A percentile compares a stretch with the other conserved stretches of the same genome.
These are phyloP conservation scores for Coccomyxa sp. DNA, from an alignment of 139 green algal species.

Conservation along the genomic window DNA sequence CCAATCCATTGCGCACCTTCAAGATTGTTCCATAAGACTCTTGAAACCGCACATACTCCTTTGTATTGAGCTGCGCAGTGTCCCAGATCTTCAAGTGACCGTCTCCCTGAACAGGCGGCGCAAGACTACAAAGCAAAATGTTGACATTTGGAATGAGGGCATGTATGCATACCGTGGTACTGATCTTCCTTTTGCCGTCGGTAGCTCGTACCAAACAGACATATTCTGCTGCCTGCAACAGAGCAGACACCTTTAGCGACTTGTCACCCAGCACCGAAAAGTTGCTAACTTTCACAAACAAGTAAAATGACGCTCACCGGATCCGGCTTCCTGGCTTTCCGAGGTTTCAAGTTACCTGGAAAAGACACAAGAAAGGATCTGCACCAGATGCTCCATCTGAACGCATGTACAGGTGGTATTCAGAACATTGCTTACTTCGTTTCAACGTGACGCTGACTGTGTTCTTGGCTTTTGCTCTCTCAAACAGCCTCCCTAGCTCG, in stretches of 20 bases:
- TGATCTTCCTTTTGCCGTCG: slow-evolving; percentile 81
- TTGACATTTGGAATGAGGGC: not conserved
- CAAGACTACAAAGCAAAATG: too few relatives aligned
- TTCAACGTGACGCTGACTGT: slow-evolving; percentile 74
- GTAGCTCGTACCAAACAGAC: slow-evolving; percentile 68
- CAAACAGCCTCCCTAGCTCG: slow-evolving; percentile 71
- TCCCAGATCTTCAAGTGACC: not conserved
- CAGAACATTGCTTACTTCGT: slow-evolving; percentile 21
- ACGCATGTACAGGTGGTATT: not conserved
- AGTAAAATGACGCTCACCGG: not conserved
- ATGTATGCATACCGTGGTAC: slow-evolving; percentile 26
- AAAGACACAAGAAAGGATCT: not conserved
- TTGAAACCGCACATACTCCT: slow-evolving; percentile 54
- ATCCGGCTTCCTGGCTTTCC: slow-evolving; percentile 24
- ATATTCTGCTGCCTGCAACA: slow-evolving; percentile 36
- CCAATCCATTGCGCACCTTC: slow-evolving; percentile 25
- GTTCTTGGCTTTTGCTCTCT: slow-evolving; percentile 46
- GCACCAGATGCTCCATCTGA: too few relatives aligned
- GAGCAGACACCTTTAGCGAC: not conserved
- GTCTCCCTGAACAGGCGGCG: not conserved
- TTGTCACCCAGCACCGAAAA: not conserved
- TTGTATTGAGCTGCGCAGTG: slow-evolving; percentile 14
- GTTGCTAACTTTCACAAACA: not conserved
- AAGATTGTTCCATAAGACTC: slow-evolving; percentile 62
- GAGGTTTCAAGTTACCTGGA: slow-evolving; percentile 39